Conservation (phyloP, 345 rosid species). For the Adansonia digitata region DNA sequence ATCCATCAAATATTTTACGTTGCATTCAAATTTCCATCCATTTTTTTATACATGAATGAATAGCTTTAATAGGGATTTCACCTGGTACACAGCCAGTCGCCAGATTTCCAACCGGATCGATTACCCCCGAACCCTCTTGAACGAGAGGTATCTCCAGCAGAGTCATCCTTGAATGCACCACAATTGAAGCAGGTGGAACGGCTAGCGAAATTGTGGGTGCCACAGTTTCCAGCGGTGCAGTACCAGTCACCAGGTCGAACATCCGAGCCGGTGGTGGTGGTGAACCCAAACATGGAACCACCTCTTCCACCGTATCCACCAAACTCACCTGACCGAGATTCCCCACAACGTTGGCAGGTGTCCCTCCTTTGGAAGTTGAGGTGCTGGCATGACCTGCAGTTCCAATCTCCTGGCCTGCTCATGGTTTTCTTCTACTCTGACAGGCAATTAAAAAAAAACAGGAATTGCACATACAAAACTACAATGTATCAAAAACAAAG, state of each 20-base stretch:
- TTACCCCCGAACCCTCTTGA: slow-evolving; percentile 29
- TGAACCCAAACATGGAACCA: slow-evolving; percentile 58
- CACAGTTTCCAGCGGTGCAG: slow-evolving; percentile 73
- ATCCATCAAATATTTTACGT: not conserved
- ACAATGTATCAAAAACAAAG: not conserved
- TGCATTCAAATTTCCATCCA: no score
- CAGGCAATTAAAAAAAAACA: not conserved
- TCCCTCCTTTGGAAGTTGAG: slow-evolving; percentile 83
- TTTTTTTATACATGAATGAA: no score
- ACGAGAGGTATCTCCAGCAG: slow-evolving; percentile 32
- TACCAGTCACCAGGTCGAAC: slow-evolving; percentile 98
- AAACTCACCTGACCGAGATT: slow-evolving; percentile 33
- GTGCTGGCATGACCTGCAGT: slow-evolving; percentile 77
- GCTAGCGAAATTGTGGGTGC: slow-evolving; percentile 88
- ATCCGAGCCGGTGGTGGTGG: slow-evolving; percentile 63
- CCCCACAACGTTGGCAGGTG: slow-evolving; percentile 74
- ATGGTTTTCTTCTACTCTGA: slow-evolving; percentile 27
- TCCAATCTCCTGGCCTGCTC: slow-evolving; percentile 97
- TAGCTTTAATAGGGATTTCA: not conserved
- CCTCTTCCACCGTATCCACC: slow-evolving; percentile 45
- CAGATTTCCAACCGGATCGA: slow-evolving; percentile 80
- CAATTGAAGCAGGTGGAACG: slow-evolving; percentile 93
- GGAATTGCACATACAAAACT: not conserved
- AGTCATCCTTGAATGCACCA: slow-evolving; percentile 67
- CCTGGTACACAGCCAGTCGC: slow-evolving; percentile 81